phyloP scores from a whole-genome alignment of 768 basidiomycete genomes.

The Clathrus columnatus region DNA sequence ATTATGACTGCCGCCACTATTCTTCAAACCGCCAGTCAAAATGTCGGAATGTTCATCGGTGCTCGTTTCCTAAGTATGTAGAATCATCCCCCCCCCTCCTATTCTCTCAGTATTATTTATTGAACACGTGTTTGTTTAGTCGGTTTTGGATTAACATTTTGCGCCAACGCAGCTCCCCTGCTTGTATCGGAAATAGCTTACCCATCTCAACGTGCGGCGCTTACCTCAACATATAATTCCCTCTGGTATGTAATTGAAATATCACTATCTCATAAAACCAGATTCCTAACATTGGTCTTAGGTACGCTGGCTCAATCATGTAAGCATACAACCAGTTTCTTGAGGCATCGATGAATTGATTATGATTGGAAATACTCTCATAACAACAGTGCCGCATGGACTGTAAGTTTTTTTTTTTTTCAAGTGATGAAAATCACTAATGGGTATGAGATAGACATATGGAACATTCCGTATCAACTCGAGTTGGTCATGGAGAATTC shows the following conservation, averaged over 20 bases:
- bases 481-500: slow-evolving; percentile 61
- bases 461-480: slow-evolving; percentile 7
- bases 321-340: background rate
- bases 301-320: slow-evolving; percentile 13
- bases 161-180: slow-evolving; percentile 69
- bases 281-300: background rate
- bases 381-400: slow-evolving; percentile 9
- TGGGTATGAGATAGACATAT: slow-evolving; percentile 1
- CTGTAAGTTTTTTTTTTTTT: background rate
- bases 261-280: background rate
- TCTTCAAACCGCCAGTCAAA: slow-evolving; percentile 63
- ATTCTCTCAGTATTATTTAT: background rate
- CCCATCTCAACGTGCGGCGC: slow-evolving; percentile 68
- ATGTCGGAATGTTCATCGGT: slow-evolving; percentile 72
- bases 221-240: slow-evolving; percentile 75
- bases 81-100: slow-evolving; percentile 8
- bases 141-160: slow-evolving; percentile 21
- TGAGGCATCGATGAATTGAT: background rate
- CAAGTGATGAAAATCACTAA: background rate
- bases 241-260: slow-evolving; percentile 50
- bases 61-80: slow-evolving; percentile 43
- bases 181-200: slow-evolving; percentile 82
- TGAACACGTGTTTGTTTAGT: slow-evolving; percentile 18
- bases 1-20: slow-evolving; percentile 64
- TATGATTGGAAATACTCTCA: background rate